Base-by-base conservation (phyloP, 2,329 filamentous ascomycete genomes). In the Phialophora expanda region DNA sequence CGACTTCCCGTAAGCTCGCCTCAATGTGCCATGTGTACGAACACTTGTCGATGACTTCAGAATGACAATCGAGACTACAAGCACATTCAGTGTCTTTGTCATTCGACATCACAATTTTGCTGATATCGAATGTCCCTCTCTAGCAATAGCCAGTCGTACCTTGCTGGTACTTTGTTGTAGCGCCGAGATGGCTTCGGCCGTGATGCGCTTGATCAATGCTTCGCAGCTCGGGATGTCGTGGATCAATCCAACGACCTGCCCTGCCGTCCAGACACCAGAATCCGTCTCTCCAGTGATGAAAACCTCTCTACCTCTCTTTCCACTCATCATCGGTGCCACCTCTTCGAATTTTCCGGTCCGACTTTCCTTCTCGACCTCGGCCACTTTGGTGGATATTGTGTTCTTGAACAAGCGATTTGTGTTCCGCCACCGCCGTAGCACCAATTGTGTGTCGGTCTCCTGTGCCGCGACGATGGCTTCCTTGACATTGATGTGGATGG, bases 271-370 rank as follows among this genome's bases (percentile, higher is more conserved):
- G 44, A 97, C 93, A 61, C 94, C 94, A 76, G 87, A 91, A 74
- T 98, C 90, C 56, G 90, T 86, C 75, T 98, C 94, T n/a, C 94
- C 94, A 66, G 93, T 96, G 70, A 92, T 75, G 78, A 97, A 98
- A 3, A 98, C 94, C 82, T 97, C 86, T 68, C 91, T 86, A 41
- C 94, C 94, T 69, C 94, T 85, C 86, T 96, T 90, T 8, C 94
- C 94, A 76, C 91, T 96, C 41, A 98, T 91, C 73, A 87, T 90
- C 41, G 90, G 90, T 26, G 91, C 92, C 48, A 98, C 87, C 78
- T 97, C 92, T 67, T 89, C 85, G 72, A 98, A 98, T 72, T 97
- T 90, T 70, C 92, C 93, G 2, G 89, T 90, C 69, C 83, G 85
- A 4, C 89, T 91, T 67, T 83, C 85, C 79, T 90, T 94, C 81